Base-by-base conservation (phyloP, 257 asterid species). In the Capsicum baccatum region DNA sequence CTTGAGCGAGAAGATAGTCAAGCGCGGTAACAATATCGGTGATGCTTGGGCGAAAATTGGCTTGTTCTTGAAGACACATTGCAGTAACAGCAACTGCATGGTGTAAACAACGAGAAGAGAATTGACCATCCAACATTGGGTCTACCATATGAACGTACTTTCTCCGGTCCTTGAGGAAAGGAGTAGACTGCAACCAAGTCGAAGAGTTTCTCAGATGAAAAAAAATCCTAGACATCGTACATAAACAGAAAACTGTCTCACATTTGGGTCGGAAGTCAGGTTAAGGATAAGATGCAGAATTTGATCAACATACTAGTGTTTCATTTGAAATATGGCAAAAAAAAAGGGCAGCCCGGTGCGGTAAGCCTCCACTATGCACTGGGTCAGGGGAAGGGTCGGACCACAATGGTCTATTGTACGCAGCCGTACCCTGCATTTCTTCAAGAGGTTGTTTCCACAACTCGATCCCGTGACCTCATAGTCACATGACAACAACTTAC, bases 1-100 rank as follows among this genome's bases (percentile, higher is more conserved):
- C 94, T 83, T 90, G 94, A 15, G 94, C 80, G 52, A 90, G 88
- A 66, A 96, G 86, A 88, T 91, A 94, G 58, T 96, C 98, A 7
- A 96, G 98, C 0, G 98, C 99, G 73, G 90, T 80, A 9, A 92
- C 97, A 14, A 96, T 91, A 70, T 94, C 98, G 10, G 87, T 88
- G 63, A 90, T 92, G 73, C 88, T 81, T 58, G 99, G 98, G 8
- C 98, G 96, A 83, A 90, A 90, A 83, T 87, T 88, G 13, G 98
- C 92, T 85, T 92, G 94, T 68, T 94, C 98, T 55, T 94, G 98
- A 52, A 96, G 94, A 58, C 99, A 96, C 99, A 96, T 94, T 50
- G 96, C 90, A 8, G 99, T 90, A 9, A 96, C 88, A 14, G 98
- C 95, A 54, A 96, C 83, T 0, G 97, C 94, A 8, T 96, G 98